Percentiles rank a stretch among this genome's conserved stretches.
Evolutionary conservation across 2,329 filamentous ascomycete species (phyloP).

Genomic region (Dactylellina haptotyla): DNA sequence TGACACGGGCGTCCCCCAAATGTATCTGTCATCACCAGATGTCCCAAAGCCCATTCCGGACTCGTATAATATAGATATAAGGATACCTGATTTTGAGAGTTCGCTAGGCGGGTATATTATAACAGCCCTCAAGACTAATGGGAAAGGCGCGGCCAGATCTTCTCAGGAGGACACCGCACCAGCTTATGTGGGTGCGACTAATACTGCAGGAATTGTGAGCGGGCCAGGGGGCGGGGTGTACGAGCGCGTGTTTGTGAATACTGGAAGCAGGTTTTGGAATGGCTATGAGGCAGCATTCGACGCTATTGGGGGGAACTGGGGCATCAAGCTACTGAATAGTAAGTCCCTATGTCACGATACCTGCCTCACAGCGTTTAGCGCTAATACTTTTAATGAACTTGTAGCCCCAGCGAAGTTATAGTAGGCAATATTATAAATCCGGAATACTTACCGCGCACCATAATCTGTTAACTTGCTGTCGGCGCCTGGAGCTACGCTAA

Average conservation of each 20-base stretch:
- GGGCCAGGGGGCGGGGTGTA: constrained; percentile 29
- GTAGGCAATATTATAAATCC: no score
- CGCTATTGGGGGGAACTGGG: constrained; percentile 39
- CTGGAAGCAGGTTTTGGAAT: constrained; percentile 47
- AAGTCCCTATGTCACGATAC: no score
- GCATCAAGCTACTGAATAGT: neutral
- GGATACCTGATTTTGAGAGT: constrained; percentile 17
- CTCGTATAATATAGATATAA: constrained; percentile 22
- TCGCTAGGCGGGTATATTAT: constrained; percentile 25
- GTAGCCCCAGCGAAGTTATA: no score
- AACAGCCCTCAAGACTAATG: constrained; percentile 2
- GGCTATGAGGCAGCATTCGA: constrained; percentile 36
- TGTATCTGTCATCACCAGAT: constrained; percentile 46
- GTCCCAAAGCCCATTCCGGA: constrained; percentile 14
- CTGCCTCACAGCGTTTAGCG: no score
- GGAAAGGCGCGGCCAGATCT: constrained; percentile 5
- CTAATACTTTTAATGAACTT: no score
- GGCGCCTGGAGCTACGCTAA: no score
- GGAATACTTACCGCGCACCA: no score
- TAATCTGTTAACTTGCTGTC: no score
- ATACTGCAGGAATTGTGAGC: constrained; percentile 32
- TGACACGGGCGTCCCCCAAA: constrained; percentile 37
- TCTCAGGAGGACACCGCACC: constrained; percentile 24
- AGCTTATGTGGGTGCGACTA: constrained; percentile 24
- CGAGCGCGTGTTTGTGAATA: constrained; percentile 46